Conservation (phyloP, 768 basidiomycete species). For the Xerocomellus dryophilus region DNA sequence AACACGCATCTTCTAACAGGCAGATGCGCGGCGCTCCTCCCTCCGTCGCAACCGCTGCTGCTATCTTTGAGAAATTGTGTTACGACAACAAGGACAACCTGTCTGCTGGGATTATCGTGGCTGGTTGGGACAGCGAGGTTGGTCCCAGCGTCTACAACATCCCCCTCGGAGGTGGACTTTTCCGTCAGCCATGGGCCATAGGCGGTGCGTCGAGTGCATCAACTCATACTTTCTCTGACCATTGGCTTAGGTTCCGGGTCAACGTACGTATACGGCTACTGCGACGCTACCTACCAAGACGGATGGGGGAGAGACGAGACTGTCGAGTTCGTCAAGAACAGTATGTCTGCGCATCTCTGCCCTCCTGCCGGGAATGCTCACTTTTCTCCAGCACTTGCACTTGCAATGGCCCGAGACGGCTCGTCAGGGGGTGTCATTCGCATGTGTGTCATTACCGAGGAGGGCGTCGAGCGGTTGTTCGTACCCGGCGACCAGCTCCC, state of each 20-base stretch:
- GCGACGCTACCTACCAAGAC: conserved; percentile 95
- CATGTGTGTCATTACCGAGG: conserved; percentile 95
- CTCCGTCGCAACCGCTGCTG: conserved; percentile 77
- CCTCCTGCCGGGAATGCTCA: conserved; percentile 3
- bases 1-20: conserved; percentile 26
- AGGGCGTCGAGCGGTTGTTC: conserved; percentile 87
- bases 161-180: conserved; percentile 92
- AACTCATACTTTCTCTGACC: not conserved
- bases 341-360: conserved; percentile 47
- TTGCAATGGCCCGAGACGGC: conserved; percentile 97
- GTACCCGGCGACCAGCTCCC: conserved; percentile 89
- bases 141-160: conserved; percentile 97
- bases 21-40: conserved; percentile 65
- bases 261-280: conserved; percentile 98
- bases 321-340: conserved; percentile 92
- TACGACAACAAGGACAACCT: conserved; percentile 91
- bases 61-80: conserved; percentile 81
- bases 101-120: conserved; percentile 94
- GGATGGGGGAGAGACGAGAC: conserved; percentile 90
- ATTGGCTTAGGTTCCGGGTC: conserved; percentile 78
- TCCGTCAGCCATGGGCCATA: conserved; percentile 98
- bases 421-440: conserved; percentile 97
- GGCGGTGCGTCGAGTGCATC: conserved; percentile 58
- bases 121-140: conserved; percentile 90
- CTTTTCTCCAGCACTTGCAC: conserved; percentile 63